Percentiles rank a stretch among this genome's conserved stretches.
Conservation (phyloP, 805 yeast genomes). For the Ogataea corticis region DNA sequence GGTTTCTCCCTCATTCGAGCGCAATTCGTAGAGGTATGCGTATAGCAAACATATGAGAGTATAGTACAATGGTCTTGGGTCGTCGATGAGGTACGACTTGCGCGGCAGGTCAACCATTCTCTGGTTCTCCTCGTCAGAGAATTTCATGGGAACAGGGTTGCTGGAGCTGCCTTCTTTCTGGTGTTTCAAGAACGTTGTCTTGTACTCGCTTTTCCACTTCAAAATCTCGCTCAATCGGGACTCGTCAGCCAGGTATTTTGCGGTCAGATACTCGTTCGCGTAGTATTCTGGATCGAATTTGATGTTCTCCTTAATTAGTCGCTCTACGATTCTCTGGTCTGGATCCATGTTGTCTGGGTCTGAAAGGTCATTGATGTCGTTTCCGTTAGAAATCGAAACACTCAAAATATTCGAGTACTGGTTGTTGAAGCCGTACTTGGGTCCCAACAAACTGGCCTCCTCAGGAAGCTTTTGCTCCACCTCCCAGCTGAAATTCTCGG, state of each 20-base stretch:
- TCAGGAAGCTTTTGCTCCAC: conserved; percentile 59
- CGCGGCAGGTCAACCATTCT: conserved; percentile 69
- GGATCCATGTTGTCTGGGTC: conserved; percentile 72
- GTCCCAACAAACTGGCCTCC: conserved; percentile 14
- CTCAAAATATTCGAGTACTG: conserved; percentile 61
- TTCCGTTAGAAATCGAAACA: conserved; percentile 73
- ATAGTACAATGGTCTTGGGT: conserved; percentile 57
- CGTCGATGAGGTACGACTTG: conserved; percentile 56
- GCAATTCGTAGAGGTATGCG: conserved; percentile 69
- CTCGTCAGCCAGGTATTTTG: conserved; percentile 50
- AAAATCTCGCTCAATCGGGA: conserved; percentile 50
- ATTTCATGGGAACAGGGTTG: conserved; percentile 46
- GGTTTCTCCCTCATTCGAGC: conserved; percentile 70
- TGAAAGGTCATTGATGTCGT: conserved; percentile 85
- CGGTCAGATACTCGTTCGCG: conserved; percentile 73
- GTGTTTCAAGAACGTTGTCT: conserved; percentile 48
- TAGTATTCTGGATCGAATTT: conserved; percentile 89
- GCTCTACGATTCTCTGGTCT: conserved; percentile 61
- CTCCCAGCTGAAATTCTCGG: conserved; percentile 82
- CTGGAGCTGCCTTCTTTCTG: conserved; percentile 34
- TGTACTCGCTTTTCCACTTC: conserved; percentile 52
- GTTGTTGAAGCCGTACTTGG: conserved; percentile 79
- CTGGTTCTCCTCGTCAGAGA: conserved; percentile 62
- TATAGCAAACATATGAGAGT: conserved; percentile 68
- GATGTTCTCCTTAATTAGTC: conserved; percentile 64